These are phyloP conservation scores for Penicillium thymicola DNA, from an alignment of 2,329 filamentous ascomycete genomes.

Conservation along the genomic window DNA sequence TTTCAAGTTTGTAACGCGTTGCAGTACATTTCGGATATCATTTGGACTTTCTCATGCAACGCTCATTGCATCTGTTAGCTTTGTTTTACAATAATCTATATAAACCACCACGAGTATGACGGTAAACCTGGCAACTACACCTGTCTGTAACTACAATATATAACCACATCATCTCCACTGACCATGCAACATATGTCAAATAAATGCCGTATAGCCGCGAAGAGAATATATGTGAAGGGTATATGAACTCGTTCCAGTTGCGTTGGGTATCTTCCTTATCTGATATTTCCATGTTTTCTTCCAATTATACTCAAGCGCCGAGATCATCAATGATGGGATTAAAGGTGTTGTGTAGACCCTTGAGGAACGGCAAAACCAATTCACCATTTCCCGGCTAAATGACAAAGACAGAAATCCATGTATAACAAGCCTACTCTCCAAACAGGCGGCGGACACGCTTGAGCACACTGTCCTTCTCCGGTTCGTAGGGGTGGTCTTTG, in stretches of 20 bases:
- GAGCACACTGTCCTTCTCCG: constrained; percentile 96
- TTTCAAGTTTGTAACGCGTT: constrained; percentile 6
- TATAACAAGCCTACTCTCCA: constrained; percentile 48
- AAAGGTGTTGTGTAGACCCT: constrained; percentile 4
- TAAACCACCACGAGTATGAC: not conserved
- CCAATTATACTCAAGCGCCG: constrained; percentile 4
- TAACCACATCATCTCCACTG: not conserved
- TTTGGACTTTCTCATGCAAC: not conserved
- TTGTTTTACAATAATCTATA: not conserved
- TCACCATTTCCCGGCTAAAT: constrained; percentile 1
- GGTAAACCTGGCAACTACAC: not conserved
- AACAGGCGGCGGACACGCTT: constrained; percentile 75
- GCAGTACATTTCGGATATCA: constrained; percentile 9
- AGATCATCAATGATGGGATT: not conserved
- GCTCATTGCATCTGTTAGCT: not conserved
- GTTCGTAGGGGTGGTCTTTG: constrained; percentile 98
- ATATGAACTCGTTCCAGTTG: constrained; percentile 13
- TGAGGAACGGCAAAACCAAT: constrained; percentile 1
- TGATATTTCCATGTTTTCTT: constrained; percentile 16
- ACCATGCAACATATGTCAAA: not conserved
- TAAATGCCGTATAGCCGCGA: not conserved
- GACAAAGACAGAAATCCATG: not conserved
- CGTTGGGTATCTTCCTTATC: constrained; percentile 24
- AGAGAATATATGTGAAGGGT: constrained; percentile 6
- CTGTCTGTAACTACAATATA: not conserved